Base-by-base conservation (phyloP, 2,329 filamentous ascomycete species). In the Arthrobotrys pseudoclavata region DNA sequence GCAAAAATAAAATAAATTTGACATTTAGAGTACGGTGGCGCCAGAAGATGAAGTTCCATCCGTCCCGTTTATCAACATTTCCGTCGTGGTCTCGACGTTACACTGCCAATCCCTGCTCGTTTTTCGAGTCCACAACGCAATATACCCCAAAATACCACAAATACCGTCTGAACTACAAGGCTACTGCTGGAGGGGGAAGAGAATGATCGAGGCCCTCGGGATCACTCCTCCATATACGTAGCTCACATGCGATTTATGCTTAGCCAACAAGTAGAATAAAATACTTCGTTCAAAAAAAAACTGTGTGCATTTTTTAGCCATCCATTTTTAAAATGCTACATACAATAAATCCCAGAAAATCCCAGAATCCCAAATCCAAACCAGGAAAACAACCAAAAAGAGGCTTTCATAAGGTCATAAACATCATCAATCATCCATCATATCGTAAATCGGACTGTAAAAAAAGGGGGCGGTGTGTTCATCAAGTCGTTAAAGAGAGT, bases 401-500 rank as follows among this genome's bases (percentile, higher is more conserved):
- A 9, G 9, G 37, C 24, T 48, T 31, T 63, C 60, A 22, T 63
- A 31, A 63, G n/a, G 6, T 68, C 64, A 47, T 68, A 31, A 45
- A 45, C 42, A 45, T 45, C n/a, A 31, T 68, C 24, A 18, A 48
- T 22, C 3, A 34, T 34, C n/a, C 22, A 40, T 40, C 52, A 57
- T 37, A 57, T 45, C n/a, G 29, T 37, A 40, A 18, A 57, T 24
- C 7, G 15, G 31, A 5, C n/a, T 18, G 18, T 10, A 3, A 18
- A 24, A 60, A 42, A 31, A 18, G 18, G 31, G 52, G 52, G 52
- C n/a, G 13, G 26, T 37, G 42, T 45, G 15, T 20, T 42, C 34
- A 24, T 60, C 18, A 68, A 37, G 37, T 55, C 48, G 34, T 57
- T 47, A 68, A 57, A 24, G 64, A 68, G 40, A 40, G 37, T 68